Conservation (phyloP, 1,139 yeast species). For the Zygosaccharomyces pseudobailii region DNA sequence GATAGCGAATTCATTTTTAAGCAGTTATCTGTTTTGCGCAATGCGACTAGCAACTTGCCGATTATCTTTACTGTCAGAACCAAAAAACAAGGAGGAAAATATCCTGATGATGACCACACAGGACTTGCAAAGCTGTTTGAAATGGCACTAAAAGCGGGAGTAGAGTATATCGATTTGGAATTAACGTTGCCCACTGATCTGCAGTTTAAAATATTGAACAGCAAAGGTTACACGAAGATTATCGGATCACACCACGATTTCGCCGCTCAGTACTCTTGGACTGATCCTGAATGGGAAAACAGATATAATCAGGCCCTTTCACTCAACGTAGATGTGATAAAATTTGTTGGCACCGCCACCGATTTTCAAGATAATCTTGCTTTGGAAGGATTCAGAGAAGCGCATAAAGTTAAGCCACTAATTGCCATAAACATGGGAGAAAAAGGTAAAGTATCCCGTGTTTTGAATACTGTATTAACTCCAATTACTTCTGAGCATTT, state of each 20-base stretch:
- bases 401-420: constrained; percentile 55
- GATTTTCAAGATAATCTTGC: constrained; percentile 61
- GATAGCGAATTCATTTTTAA: constrained; percentile 57
- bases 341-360: constrained; percentile 77
- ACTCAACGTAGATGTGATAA: constrained; percentile 67
- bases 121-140: constrained; percentile 48
- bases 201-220: constrained; percentile 41
- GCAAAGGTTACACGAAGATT: constrained; percentile 58
- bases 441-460: constrained; percentile 72
- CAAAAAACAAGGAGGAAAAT: constrained; percentile 72
- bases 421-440: constrained; percentile 82
- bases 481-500: constrained; percentile 73
- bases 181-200: constrained; percentile 39
- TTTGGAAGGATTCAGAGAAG: constrained; percentile 61
- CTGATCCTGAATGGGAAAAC: constrained; percentile 65
- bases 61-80: constrained; percentile 80
- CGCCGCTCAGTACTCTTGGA: constrained; percentile 60
- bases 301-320: constrained; percentile 63
- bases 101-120: constrained; percentile 52
- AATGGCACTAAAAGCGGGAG: constrained; percentile 66
- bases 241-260: constrained; percentile 83
- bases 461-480: constrained; percentile 67
- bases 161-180: constrained; percentile 52
- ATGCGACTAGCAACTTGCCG: constrained; percentile 56
- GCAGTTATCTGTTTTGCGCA: constrained; percentile 68